Percentiles rank a stretch among this genome's conserved stretches.
phyloP scores from a whole-genome alignment of 495 filamentous ascomycete genomes.

The Neurospora sp. region DNA sequence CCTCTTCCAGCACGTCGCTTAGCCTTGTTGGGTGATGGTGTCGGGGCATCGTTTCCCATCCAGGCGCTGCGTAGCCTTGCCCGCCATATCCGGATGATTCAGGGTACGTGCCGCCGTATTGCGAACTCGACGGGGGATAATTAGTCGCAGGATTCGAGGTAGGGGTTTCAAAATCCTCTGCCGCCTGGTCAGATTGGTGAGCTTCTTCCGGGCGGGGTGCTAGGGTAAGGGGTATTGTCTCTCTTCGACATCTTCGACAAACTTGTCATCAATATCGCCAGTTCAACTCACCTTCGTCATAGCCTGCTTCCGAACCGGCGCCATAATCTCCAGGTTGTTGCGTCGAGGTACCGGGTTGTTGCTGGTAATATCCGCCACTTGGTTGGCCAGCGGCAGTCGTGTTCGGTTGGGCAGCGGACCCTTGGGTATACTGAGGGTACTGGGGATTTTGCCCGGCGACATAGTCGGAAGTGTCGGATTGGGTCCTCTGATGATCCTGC shows the following conservation, averaged over 20 bases:
- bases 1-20: conserved; percentile 86
- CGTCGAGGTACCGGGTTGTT: conserved; percentile 12
- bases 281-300: conserved; percentile 49
- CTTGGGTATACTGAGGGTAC: conserved; percentile 28
- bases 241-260: conserved; percentile 36
- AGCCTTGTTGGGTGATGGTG: conserved; percentile 92
- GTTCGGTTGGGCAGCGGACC: conserved; percentile 25
- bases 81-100: conserved; percentile 37
- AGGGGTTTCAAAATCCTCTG: conserved; percentile 41
- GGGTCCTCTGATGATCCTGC: conserved; percentile 24
- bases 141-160: conserved; percentile 23
- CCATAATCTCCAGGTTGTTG: conserved; percentile 22
- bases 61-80: conserved; percentile 54
- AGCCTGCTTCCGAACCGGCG: conserved; percentile 41
- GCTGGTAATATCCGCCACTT: conserved; percentile 16
- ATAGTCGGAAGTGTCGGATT: conserved; percentile 31
- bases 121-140: conserved; percentile 27
- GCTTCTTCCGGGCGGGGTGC: conserved; percentile 19
- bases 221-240: conserved; percentile 33
- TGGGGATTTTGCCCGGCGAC: conserved; percentile 23
- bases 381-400: conserved; percentile 13
- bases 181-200: conserved; percentile 30
- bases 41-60: conserved; percentile 73
- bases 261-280: conserved; percentile 39
- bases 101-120: conserved; percentile 21